Conservation (phyloP, 2,329 filamentous ascomycete species). For the Trichoderma simmonsii region DNA sequence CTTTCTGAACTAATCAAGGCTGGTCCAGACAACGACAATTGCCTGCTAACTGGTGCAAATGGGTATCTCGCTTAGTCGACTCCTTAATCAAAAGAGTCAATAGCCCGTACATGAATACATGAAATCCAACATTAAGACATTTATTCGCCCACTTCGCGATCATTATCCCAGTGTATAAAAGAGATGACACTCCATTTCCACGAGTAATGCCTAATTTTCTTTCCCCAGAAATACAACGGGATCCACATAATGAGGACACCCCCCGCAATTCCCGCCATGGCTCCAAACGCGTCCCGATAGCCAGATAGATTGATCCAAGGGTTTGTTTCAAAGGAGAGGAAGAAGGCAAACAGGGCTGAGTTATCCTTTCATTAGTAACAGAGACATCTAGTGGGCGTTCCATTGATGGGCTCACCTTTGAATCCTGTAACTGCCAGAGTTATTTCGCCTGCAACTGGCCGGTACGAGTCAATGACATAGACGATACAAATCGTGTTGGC, state of each 20-base stretch:
- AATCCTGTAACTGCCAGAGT: constrained; percentile 52
- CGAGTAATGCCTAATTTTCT: constrained; percentile 43
- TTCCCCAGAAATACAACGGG: constrained; percentile 52
- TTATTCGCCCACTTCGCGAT: constrained; percentile 55
- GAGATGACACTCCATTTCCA: constrained; percentile 48
- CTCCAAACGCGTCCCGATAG: constrained; percentile 50
- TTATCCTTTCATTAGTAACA: constrained; percentile 13
- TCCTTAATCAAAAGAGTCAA: constrained; percentile 9
- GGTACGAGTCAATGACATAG: constrained; percentile 56
- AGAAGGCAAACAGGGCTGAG: constrained; percentile 52
- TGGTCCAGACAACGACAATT: background rate
- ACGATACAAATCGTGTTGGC: constrained; percentile 55
- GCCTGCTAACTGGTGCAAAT: background rate
- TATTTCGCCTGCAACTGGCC: constrained; percentile 55
- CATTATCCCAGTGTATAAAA: constrained; percentile 48
- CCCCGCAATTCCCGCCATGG: constrained; percentile 55
- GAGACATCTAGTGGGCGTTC: background rate
- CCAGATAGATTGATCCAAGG: constrained; percentile 51
- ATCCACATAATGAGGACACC: constrained; percentile 46
- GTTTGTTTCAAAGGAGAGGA: constrained; percentile 60
- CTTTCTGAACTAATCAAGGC: background rate
- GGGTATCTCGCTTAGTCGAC: constrained; percentile 10
- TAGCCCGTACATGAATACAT: background rate
- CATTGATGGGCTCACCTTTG: constrained; percentile 42
- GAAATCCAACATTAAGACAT: background rate